These are phyloP conservation scores for Pseudodiploospora longispora DNA, from an alignment of 2,329 filamentous ascomycete genomes.

Conservation along the genomic window DNA sequence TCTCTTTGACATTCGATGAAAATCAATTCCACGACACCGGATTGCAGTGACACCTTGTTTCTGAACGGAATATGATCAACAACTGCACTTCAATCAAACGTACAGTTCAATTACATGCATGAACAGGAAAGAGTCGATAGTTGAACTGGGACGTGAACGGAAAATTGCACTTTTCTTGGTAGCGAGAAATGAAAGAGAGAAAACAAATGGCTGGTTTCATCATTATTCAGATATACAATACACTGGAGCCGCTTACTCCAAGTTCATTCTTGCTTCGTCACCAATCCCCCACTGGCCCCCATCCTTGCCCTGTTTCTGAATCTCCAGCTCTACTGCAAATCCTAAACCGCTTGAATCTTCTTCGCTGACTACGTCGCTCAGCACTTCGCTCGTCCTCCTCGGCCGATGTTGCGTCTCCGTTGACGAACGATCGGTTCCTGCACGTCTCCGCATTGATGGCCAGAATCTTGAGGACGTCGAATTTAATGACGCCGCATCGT, in stretches of 20 bases:
- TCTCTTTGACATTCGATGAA: no score
- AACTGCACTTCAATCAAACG: no score
- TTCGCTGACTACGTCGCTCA: conserved; percentile 35
- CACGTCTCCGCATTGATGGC: conserved; percentile 31
- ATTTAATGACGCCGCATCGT: conserved; percentile 37
- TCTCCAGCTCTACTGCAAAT: conserved; percentile 40
- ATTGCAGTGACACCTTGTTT: no score
- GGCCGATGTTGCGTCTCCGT: conserved; percentile 24
- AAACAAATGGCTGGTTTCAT: no score
- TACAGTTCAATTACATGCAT: no score
- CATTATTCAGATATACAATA: neutral
- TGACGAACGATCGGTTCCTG: conserved; percentile 27
- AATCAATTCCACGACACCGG: no score
- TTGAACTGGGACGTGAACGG: no score
- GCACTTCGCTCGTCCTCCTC: conserved; percentile 34
- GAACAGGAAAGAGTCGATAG: no score
- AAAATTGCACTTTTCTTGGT: no score
- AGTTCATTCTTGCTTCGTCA: conserved; percentile 75
- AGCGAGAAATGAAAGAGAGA: no score
- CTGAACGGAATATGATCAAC: no score
- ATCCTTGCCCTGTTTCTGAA: conserved; percentile 45
- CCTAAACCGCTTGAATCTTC: conserved; percentile 34
- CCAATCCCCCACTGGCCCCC: conserved; percentile 67
- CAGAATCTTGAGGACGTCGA: conserved; percentile 41
- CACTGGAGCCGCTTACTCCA: conserved; percentile 47